Evolutionary conservation across 2,329 filamentous ascomycete genomes (phyloP), one percentile per base, ranked within the genome.

Genomic region (Aureobasidium namibiae): DNA sequence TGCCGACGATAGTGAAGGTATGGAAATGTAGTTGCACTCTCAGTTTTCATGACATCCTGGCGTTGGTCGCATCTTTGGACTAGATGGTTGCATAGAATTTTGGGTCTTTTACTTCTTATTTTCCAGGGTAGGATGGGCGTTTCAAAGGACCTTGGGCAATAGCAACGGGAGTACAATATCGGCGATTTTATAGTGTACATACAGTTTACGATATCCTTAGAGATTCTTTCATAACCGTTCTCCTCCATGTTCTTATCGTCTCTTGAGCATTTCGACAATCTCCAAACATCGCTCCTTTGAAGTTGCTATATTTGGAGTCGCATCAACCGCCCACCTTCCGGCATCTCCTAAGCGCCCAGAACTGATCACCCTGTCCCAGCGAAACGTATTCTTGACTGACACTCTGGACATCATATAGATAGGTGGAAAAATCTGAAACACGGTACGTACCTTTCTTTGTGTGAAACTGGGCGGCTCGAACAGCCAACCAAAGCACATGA

Each of bases 1-100:
- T 24, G 46, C 21, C 2, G 62, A 63, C n/a, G 34, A 42, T 6
- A 46, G 31, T 7, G 56, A 48, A n/a, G 56, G 42, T 10, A 48
- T 63, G 58, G 62, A 63, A 23, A 62, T 63, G 61, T 63, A 53
- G 36, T 33, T 1, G 9, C 1, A 24, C 36, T 21, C 2, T 14
- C 38, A 41, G 18, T n/a, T 4, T 16, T 41, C 10, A 9, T n/a
- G 5, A 9, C n/a, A 41, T 1, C 8, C 21, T 21, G 38, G n/a
- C n/a, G 38, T 9, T 44, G 3, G 26, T 29, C 26, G 26, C 26
- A 5, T 29, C 9, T 29, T 9, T 4, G 4, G 26, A 3, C 2
- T 18, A 18, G 41, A 13, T 24, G 18, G 18, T 44, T 26, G 41
- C 41, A 44, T 44, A 44, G 41, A 21, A 9, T 14, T 26, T 24